phyloP scores from a whole-genome alignment of 2,329 filamentous ascomycete genomes.

The Trichoderma sp. region DNA sequence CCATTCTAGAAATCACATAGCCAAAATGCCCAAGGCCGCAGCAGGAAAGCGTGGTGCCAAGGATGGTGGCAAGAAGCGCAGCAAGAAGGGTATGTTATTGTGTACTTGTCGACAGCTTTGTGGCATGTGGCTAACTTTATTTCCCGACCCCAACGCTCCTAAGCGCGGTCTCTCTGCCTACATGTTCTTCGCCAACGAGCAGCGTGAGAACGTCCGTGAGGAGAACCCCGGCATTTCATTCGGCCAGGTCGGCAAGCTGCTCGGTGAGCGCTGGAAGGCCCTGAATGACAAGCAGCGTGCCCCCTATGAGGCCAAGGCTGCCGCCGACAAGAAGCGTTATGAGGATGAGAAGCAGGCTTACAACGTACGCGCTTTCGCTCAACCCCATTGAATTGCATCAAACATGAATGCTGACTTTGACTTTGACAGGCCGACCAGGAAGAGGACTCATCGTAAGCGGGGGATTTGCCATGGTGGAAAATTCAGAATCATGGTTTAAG shows the following conservation, averaged over 20 bases:
- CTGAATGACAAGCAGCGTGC: slow-evolving; percentile 88
- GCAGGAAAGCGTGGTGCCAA: slow-evolving; percentile 54
- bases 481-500: slow-evolving; percentile 3
- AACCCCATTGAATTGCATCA: background rate
- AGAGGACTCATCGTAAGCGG: slow-evolving; percentile 29
- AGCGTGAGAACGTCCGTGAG: slow-evolving; percentile 96
- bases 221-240: slow-evolving; percentile 98
- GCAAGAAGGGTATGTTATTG: slow-evolving; percentile 60
- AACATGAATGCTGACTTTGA: slow-evolving; percentile 14
- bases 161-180: slow-evolving; percentile 99
- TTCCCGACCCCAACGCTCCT: slow-evolving; percentile 83
- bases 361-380: slow-evolving; percentile 62
- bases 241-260: slow-evolving; percentile 97
- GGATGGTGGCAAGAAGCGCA: slow-evolving; percentile 55
- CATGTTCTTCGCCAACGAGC: slow-evolving; percentile 99
- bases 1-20: slow-evolving; percentile 30
- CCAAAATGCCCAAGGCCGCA: slow-evolving; percentile 62
- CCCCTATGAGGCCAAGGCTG: slow-evolving; percentile 96
- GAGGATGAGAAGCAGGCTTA: slow-evolving; percentile 97
- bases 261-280: slow-evolving; percentile 98
- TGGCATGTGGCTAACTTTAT: slow-evolving; percentile 18
- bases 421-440: slow-evolving; percentile 26
- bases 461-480: background rate
- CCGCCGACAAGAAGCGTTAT: slow-evolving; percentile 97
- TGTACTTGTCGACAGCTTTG: background rate